These are phyloP conservation scores for Neurospora terricola DNA, from an alignment of 495 filamentous ascomycete genomes.

Conservation along the genomic window DNA sequence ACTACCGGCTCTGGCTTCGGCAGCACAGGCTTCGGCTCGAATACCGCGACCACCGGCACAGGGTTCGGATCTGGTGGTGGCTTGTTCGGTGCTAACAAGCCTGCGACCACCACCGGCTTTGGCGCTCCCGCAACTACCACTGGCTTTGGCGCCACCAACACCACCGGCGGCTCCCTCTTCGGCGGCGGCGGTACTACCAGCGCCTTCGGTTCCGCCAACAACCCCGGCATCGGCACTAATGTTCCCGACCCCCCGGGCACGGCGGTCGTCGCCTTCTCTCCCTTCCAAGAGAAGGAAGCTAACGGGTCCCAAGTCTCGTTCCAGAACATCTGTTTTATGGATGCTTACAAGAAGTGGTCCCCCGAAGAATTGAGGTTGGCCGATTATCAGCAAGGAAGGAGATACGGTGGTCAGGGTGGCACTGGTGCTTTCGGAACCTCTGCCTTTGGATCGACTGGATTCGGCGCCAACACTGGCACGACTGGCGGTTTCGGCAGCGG, in stretches of 20 bases:
- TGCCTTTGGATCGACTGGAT: constrained; percentile 40
- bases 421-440: constrained; percentile 73
- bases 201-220: constrained; percentile 40
- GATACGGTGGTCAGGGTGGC: constrained; percentile 68
- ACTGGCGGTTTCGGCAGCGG: constrained; percentile 40
- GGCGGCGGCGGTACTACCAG: constrained; percentile 33
- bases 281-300: constrained; percentile 74
- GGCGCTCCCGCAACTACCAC: constrained; percentile 5
- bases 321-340: constrained; percentile 81
- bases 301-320: constrained; percentile 50
- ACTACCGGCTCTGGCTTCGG: constrained; percentile 33
- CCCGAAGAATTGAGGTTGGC: constrained; percentile 81
- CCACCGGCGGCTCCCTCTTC: constrained; percentile 38
- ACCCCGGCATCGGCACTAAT: constrained; percentile 28
- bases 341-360: constrained; percentile 78
- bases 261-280: constrained; percentile 58
- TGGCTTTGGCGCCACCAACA: constrained; percentile 36
- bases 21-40: constrained; percentile 39
- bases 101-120: constrained; percentile 4
- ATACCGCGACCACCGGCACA: constrained; percentile 29
- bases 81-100: constrained; percentile 11
- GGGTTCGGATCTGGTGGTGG: constrained; percentile 27
- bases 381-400: constrained; percentile 82
- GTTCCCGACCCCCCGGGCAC: constrained; percentile 56
- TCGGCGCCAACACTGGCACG: constrained; percentile 33